phyloP scores from a whole-genome alignment of 345 rosid species.

The Brassica rapa region DNA sequence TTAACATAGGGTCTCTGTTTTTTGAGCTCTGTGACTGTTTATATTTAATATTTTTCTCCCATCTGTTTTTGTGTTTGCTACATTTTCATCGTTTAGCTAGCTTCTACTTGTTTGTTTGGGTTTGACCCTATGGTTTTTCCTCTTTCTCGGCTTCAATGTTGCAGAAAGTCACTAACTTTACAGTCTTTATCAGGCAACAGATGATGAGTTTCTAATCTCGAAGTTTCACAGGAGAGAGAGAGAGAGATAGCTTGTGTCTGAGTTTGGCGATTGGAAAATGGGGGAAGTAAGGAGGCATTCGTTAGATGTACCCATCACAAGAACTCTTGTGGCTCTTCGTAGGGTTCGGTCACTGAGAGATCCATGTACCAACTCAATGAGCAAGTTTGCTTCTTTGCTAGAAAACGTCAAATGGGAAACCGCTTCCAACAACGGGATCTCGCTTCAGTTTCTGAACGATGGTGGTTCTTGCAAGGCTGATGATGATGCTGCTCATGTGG shows the following conservation, averaged over 20 bases:
- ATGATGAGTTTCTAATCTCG: background rate
- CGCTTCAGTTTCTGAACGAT: slow-evolving; percentile 50
- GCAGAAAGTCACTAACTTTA: background rate
- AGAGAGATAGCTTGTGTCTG: background rate
- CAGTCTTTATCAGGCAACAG: background rate
- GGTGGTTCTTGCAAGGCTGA: slow-evolving; percentile 38
- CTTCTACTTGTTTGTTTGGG: slow-evolving; percentile 13
- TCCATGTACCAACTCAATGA: slow-evolving; percentile 91
- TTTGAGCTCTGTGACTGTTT: slow-evolving; percentile 33
- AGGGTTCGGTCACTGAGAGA: slow-evolving; percentile 94
- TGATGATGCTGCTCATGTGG: slow-evolving; percentile 27
- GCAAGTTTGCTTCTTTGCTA: slow-evolving; percentile 82
- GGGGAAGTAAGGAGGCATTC: slow-evolving; percentile 84
- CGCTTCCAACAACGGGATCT: slow-evolving; percentile 68
- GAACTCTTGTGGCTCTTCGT: slow-evolving; percentile 83
- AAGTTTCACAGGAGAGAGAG: background rate
- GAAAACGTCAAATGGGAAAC: slow-evolving; percentile 94
- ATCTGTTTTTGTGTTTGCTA: slow-evolving; percentile 12
- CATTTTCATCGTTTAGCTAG: slow-evolving; percentile 30
- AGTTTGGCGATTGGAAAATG: slow-evolving; percentile 36
- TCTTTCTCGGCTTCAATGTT: background rate
- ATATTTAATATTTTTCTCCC: slow-evolving; percentile 1
- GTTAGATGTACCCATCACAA: slow-evolving; percentile 85
- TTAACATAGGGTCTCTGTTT: slow-evolving; percentile 29
- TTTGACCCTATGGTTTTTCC: background rate